Base-by-base conservation (phyloP, 2,329 filamentous ascomycete genomes). In the Aspergillus brasiliensis region DNA sequence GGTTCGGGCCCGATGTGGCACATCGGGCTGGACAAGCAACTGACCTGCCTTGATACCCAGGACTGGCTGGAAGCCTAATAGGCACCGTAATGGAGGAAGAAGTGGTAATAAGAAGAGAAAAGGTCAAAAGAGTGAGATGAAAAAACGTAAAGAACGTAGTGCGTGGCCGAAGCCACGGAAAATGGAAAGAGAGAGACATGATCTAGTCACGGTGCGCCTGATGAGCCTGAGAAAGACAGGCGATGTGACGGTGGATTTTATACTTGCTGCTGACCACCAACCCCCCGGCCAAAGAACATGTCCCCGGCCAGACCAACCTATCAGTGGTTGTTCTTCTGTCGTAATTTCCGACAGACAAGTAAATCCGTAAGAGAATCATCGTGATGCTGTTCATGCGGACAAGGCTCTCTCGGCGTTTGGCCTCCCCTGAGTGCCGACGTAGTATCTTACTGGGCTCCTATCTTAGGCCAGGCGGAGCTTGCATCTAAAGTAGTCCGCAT, bases 61-160 rank as follows among this genome's bases (percentile, higher is more conserved):
- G 51, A 21, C 34, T 59, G n/a, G 56, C 44, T 44, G 59, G 51
- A 8, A 52, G 51, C 15, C 21, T 21, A 5, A 52, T 15, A 8
- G 51, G 51, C 19, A 52, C 51, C 4, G 2, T 28, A 6, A 27
- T 28, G 7, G 51, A 21, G 31, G 31, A 15, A 6, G 51, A 52
- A 5, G 8, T 10, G 13, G n/a, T 1, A 40, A 52, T 1, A 17
- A 34, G 5, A 15, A 52, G 40, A 8, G 49, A 52, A 25, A 52
- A 8, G 15, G 51, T 42, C 0, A 52, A 40, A 28, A 52, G 51
- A 52, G 21, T 21, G 21, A 52, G 2, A 10, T 15, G 3, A 11
- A 47, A 21, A 15, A 17, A 25, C 11, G 44, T 47, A 47, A 47
- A 13, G 44, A 47, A 47, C 13, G 44, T 3, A 47, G 8, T 47